phyloP scores from a whole-genome alignment of 179 eudicot genomes.

The Corrigiola litoralis region DNA sequence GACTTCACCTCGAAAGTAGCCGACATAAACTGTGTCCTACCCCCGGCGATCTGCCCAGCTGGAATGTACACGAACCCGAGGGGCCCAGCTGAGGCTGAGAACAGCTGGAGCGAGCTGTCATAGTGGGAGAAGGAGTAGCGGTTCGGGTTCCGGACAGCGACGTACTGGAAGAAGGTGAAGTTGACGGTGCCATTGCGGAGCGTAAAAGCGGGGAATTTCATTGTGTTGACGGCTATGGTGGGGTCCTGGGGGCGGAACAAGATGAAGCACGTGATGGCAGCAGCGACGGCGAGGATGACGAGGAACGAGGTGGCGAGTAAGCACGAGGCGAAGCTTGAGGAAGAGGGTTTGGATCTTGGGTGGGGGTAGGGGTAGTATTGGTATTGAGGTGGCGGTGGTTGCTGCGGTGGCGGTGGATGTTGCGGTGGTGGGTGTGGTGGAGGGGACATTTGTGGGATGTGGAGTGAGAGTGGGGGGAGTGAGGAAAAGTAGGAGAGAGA shows the following conservation, averaged over 20 bases:
- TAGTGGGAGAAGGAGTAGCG: constrained; percentile 64
- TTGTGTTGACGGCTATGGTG: constrained; percentile 50
- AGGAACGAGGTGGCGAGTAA: constrained; percentile 69
- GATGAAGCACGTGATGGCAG: constrained; percentile 53
- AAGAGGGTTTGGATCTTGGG: constrained; percentile 15
- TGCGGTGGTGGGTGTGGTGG: constrained; percentile 12
- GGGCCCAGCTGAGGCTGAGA: constrained; percentile 35
- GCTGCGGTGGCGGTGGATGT: constrained; percentile 13
- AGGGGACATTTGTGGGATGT: constrained; percentile 6
- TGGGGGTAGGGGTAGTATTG: constrained; percentile 17
- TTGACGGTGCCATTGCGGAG: constrained; percentile 22
- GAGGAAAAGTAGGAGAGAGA: not conserved
- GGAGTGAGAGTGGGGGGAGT: not conserved
- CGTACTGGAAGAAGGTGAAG: constrained; percentile 74
- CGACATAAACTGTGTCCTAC: constrained; percentile 64
- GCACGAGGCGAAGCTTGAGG: constrained; percentile 57
- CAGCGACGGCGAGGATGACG: constrained; percentile 34
- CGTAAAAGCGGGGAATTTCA: constrained; percentile 53
- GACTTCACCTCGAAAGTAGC: constrained; percentile 66
- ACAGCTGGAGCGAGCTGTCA: constrained; percentile 75
- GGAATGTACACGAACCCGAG: constrained; percentile 80
- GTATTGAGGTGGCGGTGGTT: constrained; percentile 1
- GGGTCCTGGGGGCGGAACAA: constrained; percentile 70
- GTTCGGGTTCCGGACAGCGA: constrained; percentile 71
- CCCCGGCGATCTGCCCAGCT: constrained; percentile 57